These are phyloP conservation scores for Aspergillus sp. DNA, from an alignment of 2,329 filamentous ascomycete species.

Conservation along the genomic window DNA sequence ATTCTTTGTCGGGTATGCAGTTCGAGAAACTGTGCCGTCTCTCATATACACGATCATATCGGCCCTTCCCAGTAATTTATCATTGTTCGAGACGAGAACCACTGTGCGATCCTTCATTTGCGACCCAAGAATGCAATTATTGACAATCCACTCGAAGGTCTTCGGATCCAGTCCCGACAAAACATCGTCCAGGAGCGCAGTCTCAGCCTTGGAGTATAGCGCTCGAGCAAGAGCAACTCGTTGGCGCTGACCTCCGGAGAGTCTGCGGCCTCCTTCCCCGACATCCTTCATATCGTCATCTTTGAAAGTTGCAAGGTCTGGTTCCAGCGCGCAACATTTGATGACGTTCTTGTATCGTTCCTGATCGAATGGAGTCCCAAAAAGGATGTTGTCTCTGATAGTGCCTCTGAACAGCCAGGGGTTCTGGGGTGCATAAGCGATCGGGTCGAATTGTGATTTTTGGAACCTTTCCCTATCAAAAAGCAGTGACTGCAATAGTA, in stretches of 20 bases:
- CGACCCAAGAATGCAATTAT: constrained; percentile 6
- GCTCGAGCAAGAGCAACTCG: constrained; percentile 53
- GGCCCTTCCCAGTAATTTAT: constrained; percentile 2
- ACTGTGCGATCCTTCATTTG: constrained; percentile 3
- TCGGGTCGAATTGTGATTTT: constrained; percentile 7
- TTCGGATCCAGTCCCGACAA: constrained; percentile 7
- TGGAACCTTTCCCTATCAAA: not conserved
- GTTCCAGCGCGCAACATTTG: constrained; percentile 51
- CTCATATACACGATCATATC: constrained; percentile 5
- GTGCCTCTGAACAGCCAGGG: constrained; percentile 60
- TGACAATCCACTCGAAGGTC: constrained; percentile 4
- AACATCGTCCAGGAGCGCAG: constrained; percentile 50
- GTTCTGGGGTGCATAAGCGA: constrained; percentile 48
- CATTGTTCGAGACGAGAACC: constrained; percentile 6
- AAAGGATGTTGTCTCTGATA: constrained; percentile 59
- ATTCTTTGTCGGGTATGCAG: not conserved
- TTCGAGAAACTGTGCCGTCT: constrained; percentile 1
- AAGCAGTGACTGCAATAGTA: constrained; percentile 4
- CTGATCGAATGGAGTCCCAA: constrained; percentile 49
- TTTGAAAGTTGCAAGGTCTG: constrained; percentile 49
- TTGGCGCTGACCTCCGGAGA: constrained; percentile 58
- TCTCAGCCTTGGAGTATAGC: constrained; percentile 49
- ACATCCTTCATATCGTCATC: constrained; percentile 53
- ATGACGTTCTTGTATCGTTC: constrained; percentile 53
- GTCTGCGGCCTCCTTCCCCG: constrained; percentile 55